Base-by-base conservation (phyloP, 2,329 filamentous ascomycete species). In the Diaporthe sp. region DNA sequence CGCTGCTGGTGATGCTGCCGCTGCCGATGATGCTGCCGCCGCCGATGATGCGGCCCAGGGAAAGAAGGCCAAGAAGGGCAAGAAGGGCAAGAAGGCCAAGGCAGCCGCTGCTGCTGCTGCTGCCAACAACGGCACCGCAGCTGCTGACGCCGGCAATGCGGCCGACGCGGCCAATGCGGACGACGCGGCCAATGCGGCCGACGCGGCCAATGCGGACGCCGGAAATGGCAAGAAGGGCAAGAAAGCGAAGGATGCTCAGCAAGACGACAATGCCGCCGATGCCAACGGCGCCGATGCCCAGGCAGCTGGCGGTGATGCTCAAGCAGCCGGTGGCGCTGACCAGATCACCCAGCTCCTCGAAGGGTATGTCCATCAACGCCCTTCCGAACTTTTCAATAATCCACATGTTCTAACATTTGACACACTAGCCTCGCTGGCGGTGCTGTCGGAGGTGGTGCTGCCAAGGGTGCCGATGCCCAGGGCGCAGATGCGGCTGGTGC, bases 61-160 rank as follows among this genome's bases (percentile, higher is more conserved):
- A n/a, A 44, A 56, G 27, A 65, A 63, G 55, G 61, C 61, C 39
- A 69, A 69, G 22, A 70, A 61, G 42, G 63, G 7, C 25, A 47
- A 44, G 51, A 70, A 69, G 53, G 61, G 37, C 50, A 44, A 73
- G 35, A 42, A 42, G 39, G 39, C 12, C 13, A 42, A 42, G 39
- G 51, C 12, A 10, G 47, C 71, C 30, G 47, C 6, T 1, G 58
- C 59, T 30, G 59, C 37, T 10, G 51, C 61, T 56, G 42, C 68
- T 30, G 59, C 56, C 44, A 51, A 51, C 37, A 42, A 42, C 44
- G 69, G n/a, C 12, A 59, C 42, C n/a, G 47, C 44, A 15, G 66
- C 51, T 19, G 44, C 61, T 27, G 42, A n/a, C 12, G 69, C 25
- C 7, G 53, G n/a, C 12, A 27, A 55, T 7, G 53, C 53, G 3